Evolutionary conservation across 2,329 filamentous ascomycete genomes (phyloP), one percentile per base, ranked within the genome.

Genomic region (Monilinia vaccinii-corymbosi): DNA sequence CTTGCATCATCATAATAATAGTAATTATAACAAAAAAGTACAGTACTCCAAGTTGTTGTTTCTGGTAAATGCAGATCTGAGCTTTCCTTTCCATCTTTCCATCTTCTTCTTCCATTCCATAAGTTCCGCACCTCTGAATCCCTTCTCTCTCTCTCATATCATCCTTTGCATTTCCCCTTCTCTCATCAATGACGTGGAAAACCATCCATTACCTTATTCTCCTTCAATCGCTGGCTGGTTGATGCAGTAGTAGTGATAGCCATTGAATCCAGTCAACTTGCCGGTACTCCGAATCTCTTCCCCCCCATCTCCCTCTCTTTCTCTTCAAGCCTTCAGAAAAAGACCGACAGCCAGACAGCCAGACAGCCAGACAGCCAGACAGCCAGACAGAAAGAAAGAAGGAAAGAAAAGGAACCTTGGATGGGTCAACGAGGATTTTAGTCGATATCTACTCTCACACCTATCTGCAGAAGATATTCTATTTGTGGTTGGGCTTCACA

Each of bases 131-230:
- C 28, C 25, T 23, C 38, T 53, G 25, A 53, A 32, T 16, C 25
- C 2, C 32, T 8, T n/a, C n/a, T 6, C 25, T 28, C 34, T 36
- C 34, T 44, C 25, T 23, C 13, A 14, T 44, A 55, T 31, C 31
- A 28, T 55, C 16, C 42, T 44, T 23, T 46, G 34, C 21, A 40
- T 16, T 50, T 21, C 23, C 25, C 38, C 61, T 64, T 62, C 25
- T 60, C 60, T 65, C 64, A 70, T 63, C 64, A 69, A 71, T 71
- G 68, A 70, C 67, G 65, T 36, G 62, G 42, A 65, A 68, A 65
- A 65, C 42, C 21, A 65, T 61, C 44, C 59, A 66, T 57, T 60
- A 70, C 60, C 67, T 71, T 55, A 64, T 71, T 56, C 66, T 71
- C 49, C 63, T 71, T 64, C 68, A 67, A 64, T 68, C 66, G 58